Evolutionary conservation across 2,329 filamentous ascomycete species (phyloP).

Genomic region (Cordyceps militaris): DNA sequence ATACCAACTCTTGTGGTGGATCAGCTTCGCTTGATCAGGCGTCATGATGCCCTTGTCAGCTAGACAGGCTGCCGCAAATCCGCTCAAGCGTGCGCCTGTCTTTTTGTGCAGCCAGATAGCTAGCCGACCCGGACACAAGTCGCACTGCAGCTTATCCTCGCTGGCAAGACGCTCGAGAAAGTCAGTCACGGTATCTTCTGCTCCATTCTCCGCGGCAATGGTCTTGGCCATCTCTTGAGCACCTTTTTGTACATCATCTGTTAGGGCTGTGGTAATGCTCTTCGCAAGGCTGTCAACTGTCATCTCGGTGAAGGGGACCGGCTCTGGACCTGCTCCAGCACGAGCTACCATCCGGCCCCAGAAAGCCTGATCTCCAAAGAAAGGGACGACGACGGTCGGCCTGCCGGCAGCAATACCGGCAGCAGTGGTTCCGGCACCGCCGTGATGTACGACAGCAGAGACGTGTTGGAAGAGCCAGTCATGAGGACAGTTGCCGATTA

Average conservation of each 20-base stretch:
- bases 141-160: slow-evolving; percentile 49
- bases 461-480: slow-evolving; percentile 59
- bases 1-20: slow-evolving; percentile 46
- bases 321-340: slow-evolving; percentile 53
- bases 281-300: slow-evolving; percentile 48
- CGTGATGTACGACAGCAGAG: slow-evolving; percentile 54
- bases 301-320: slow-evolving; percentile 51
- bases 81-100: slow-evolving; percentile 51
- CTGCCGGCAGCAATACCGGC: slow-evolving; percentile 52
- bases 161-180: slow-evolving; percentile 48
- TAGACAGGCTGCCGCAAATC: slow-evolving; percentile 53
- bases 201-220: slow-evolving; percentile 49
- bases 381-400: slow-evolving; percentile 59
- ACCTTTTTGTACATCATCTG: slow-evolving; percentile 36
- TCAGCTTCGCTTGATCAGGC: slow-evolving; percentile 50
- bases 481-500: slow-evolving; percentile 59
- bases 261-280: slow-evolving; percentile 46
- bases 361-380: slow-evolving; percentile 60
- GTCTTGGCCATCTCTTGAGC: slow-evolving; percentile 38
- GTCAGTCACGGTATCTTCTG: slow-evolving; percentile 41
- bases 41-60: slow-evolving; percentile 47
- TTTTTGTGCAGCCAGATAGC: slow-evolving; percentile 57
- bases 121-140: slow-evolving; percentile 46
- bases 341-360: slow-evolving; percentile 57
- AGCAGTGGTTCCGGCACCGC: slow-evolving; percentile 59